Evolutionary conservation across 2,329 filamentous ascomycete species (phyloP).

Genomic region (Didymella pomorum): DNA sequence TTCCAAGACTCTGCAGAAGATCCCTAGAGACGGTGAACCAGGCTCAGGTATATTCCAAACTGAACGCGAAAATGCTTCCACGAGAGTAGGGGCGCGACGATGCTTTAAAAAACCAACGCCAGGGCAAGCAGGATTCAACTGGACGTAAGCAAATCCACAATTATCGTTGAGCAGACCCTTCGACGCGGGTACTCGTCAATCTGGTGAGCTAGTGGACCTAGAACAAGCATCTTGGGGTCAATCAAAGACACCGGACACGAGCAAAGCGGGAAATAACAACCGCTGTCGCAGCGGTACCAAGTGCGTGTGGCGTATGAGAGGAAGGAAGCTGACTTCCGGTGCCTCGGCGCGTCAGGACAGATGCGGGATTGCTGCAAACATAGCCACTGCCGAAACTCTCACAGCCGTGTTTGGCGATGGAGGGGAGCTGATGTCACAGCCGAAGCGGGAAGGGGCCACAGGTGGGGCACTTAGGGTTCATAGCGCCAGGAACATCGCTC

Average conservation of each 20-base stretch:
- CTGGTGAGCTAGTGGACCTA: slow-evolving; percentile 30
- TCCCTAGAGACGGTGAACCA: slow-evolving; percentile 13
- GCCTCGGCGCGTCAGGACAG: slow-evolving; percentile 16
- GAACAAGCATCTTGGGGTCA: slow-evolving; percentile 22
- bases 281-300: slow-evolving; percentile 16
- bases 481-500: slow-evolving; percentile 11
- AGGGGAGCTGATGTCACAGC: slow-evolving; percentile 21
- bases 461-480: slow-evolving; percentile 6
- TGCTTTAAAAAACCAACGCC: slow-evolving; percentile 32
- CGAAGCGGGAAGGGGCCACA: slow-evolving; percentile 5
- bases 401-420: slow-evolving; percentile 17
- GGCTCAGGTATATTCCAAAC: slow-evolving; percentile 42
- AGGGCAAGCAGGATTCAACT: slow-evolving; percentile 14
- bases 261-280: slow-evolving; percentile 16
- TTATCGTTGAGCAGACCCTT: slow-evolving; percentile 34
- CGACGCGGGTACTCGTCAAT: slow-evolving; percentile 25
- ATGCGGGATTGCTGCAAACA: slow-evolving; percentile 19
- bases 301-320: slow-evolving; percentile 19
- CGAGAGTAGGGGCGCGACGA: slow-evolving; percentile 34
- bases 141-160: slow-evolving; percentile 38
- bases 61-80: slow-evolving; percentile 33
- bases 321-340: slow-evolving; percentile 12
- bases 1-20: slow-evolving; percentile 34
- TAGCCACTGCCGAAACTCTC: slow-evolving; percentile 13
- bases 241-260: slow-evolving; percentile 21